Base-by-base conservation (phyloP, 1,139 yeast genomes). In the Scheffersomyces stambukii region DNA sequence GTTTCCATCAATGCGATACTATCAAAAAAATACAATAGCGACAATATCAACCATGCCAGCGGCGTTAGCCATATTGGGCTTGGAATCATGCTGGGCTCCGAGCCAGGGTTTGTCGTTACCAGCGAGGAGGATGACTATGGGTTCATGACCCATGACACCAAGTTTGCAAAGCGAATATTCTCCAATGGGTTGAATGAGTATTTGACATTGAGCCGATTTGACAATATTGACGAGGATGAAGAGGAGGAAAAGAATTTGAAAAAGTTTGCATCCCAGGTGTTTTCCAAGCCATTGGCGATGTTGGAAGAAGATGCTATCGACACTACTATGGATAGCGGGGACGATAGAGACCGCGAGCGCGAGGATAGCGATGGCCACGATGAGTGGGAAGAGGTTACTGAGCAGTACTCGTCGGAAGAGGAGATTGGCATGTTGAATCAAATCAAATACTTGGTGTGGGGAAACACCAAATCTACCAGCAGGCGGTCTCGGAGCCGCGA, bases 1-100 rank as follows among this genome's bases (percentile, higher is more conserved):
- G 74, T 66, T 4, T 64, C 71, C 1, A 64, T 65, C 27, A 66
- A 66, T 39, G 59, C 71, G 2, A 58, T 63, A 9, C 37, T 63
- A 26, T 53, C 63, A 7, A 55, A 57, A 29, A 52, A 54, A 24
- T 56, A 57, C 27, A 46, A 48, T 26, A 36, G 41, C 7, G n/a
- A 18, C 20, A 18, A 14, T 18, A 22, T 10, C 26, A 31, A 22
- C 8, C 19, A n/a, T 11, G 10, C 8, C 12, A 28, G 19, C 16
- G 28, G 21, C 12, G 17, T 19, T 16, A 26, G 18, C 10, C 16
- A 20, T 6, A n/a, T 28, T n/a, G 35, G 35, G 9, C 12, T 34
- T 8, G n/a, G 10, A 11, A 25, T 12, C 5, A 26, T 4, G 13
- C 18, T 21, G 27, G 28, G n/a, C n/a, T n/a, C n/a, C 13, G 34